phyloP scores from a whole-genome alignment of 1,284 basidiomycete genomes.

The Irpex sp. region DNA sequence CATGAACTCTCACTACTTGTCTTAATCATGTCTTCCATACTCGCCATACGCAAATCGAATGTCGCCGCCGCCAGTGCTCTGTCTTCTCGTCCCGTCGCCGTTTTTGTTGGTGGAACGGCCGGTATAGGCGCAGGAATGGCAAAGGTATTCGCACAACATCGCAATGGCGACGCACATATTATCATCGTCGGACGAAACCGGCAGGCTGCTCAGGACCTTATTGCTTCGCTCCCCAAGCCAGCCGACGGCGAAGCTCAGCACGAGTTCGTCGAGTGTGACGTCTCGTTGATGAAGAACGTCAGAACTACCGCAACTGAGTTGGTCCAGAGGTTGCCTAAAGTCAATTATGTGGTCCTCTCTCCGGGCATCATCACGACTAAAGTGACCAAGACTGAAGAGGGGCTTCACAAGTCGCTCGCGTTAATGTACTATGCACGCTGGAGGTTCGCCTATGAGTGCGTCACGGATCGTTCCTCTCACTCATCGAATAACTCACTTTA shows the following conservation, averaged over 20 bases:
- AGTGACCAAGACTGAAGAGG: slow-evolving; percentile 28
- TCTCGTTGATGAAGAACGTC: slow-evolving; percentile 32
- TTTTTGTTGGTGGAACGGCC: slow-evolving; percentile 34
- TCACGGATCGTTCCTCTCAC: background rate
- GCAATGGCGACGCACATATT: slow-evolving; percentile 32
- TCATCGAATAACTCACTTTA: background rate
- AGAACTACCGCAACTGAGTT: slow-evolving; percentile 24
- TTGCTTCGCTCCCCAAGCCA: slow-evolving; percentile 29
- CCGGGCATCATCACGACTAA: slow-evolving; percentile 27
- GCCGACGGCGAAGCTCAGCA: slow-evolving; percentile 20
- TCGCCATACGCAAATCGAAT: background rate
- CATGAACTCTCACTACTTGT: too few species aligned
- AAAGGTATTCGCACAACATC: slow-evolving; percentile 26
- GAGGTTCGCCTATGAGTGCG: slow-evolving; percentile 25
- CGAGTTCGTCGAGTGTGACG: slow-evolving; percentile 35
- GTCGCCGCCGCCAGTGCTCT: slow-evolving; percentile 1
- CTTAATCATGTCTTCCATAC: too few species aligned
- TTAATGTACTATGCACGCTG: slow-evolving; percentile 28
- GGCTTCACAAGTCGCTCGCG: slow-evolving; percentile 25
- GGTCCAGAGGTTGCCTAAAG: slow-evolving; percentile 21
- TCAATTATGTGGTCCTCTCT: slow-evolving; percentile 34
- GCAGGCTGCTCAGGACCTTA: slow-evolving; percentile 31
- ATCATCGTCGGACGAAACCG: slow-evolving; percentile 34
- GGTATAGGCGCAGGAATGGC: slow-evolving; percentile 34
- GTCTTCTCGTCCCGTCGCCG: slow-evolving; percentile 26